Evolutionary conservation across 202 grass and related monocot species (phyloP), one percentile per base, ranked within the genome.

Genomic region (Setaria italica): DNA sequence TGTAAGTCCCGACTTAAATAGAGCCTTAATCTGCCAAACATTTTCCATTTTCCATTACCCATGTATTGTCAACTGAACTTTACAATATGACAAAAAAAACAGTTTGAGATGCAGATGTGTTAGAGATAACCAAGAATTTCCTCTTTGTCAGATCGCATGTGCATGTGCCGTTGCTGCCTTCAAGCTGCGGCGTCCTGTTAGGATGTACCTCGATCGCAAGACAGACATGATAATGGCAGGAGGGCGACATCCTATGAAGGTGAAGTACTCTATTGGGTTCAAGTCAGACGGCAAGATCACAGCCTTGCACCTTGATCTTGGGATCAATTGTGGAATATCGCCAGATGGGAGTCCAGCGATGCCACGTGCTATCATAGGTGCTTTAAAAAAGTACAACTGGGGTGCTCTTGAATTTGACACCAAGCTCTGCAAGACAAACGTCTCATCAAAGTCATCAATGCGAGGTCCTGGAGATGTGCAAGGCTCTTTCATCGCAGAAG

Each of bases 301-400:
- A 8, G 92, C 89, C 2, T 85, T 98, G 42, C 89, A 95, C 73
- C 35, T 98, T 10, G 87, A 88, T 85, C 76, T 98, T 43, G 51
- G 77, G 39, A 55, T 98, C 55, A 95, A 95, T 72, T 78, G 80
- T 0, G 95, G 95, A 17, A 95, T 98, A 78, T 62, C 92, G 43
- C 69, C 47, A 56, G 95, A 98, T 35, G 0, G 10, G 8, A 95
- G 91, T 46, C 91, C 92, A 11, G 0, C 46, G 9, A 14, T 98
- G 1, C 85, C 95, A 39, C 0, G 0, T 17, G 29, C 33, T 78
- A 83, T 90, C 11, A 37, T 93, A 30, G 83, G 73, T 41, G 21
- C 91, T 49, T 78, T 98, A 20, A 95, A 87, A 33, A 98, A 98
- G 81, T 98, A 98, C 78, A 95, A 98, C 60, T 98, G 92, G 90